A percentile compares a stretch with the other conserved stretches of the same genome.
These are phyloP conservation scores for Saturnispora zaruensis DNA, from an alignment of 805 yeast genomes.

Conservation along the genomic window DNA sequence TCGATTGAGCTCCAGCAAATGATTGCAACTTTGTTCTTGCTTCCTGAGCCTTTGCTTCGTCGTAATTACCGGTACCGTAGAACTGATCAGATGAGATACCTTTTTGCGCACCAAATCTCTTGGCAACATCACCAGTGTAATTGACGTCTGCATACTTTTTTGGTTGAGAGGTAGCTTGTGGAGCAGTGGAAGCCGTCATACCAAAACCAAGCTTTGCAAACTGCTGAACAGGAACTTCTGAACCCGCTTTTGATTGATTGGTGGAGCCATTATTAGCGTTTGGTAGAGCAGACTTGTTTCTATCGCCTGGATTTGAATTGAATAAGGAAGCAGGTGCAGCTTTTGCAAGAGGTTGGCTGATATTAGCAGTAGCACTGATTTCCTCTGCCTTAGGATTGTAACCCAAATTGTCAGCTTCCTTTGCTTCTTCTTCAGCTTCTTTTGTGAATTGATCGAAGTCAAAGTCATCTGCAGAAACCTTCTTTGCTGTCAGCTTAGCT, in stretches of 20 bases:
- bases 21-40: conserved; percentile 74
- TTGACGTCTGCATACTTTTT: conserved; percentile 30
- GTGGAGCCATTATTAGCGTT: background rate
- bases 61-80: conserved; percentile 83
- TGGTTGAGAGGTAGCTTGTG: conserved; percentile 16
- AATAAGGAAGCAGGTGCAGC: conserved; percentile 18
- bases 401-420: conserved; percentile 50
- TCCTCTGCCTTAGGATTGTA: conserved; percentile 35
- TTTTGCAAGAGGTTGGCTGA: conserved; percentile 17
- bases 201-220: conserved; percentile 87
- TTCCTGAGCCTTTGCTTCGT: conserved; percentile 67
- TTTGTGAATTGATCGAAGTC: conserved; percentile 58
- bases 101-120: conserved; percentile 80
- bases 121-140: conserved; percentile 67
- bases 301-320: background rate
- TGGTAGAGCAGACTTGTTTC: conserved; percentile 3
- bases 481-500: conserved; percentile 52
- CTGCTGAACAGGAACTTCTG: conserved; percentile 50
- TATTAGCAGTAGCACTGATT: conserved; percentile 10
- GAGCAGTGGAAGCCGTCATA: conserved; percentile 61
- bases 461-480: conserved; percentile 40
- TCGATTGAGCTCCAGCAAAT: conserved; percentile 80
- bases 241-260: conserved; percentile 13
- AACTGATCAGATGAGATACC: conserved; percentile 93
- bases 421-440: conserved; percentile 77